Evolutionary conservation across 129 eudicot species (phyloP).

Genomic region (Escallonia rubra): DNA sequence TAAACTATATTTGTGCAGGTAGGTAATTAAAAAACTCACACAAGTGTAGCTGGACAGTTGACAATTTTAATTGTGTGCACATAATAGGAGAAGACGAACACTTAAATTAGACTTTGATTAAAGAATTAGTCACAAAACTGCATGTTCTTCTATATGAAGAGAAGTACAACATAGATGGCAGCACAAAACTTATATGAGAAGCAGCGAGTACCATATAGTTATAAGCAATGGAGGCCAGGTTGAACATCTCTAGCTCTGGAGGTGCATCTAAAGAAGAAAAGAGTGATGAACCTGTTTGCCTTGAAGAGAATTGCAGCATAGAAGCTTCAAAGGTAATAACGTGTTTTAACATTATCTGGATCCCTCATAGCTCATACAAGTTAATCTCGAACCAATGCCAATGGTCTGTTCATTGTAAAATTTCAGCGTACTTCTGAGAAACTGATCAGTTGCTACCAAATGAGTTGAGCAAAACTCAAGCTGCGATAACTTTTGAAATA

Average conservation of each 20-base stretch:
- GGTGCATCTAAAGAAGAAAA: constrained; percentile 15
- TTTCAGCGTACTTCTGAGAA: background rate
- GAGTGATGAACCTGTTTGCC: constrained; percentile 1
- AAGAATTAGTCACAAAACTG: background rate
- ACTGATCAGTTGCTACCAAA: background rate
- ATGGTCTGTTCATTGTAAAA: background rate
- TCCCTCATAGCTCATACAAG: background rate
- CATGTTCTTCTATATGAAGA: constrained; percentile 3
- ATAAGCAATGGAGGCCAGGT: constrained; percentile 16
- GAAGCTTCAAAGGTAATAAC: constrained; percentile 19
- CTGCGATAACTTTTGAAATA: too few species aligned
- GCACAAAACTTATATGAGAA: background rate
- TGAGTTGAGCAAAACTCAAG: background rate
- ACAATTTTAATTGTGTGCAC: constrained; percentile 19
- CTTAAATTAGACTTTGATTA: constrained; percentile 15
- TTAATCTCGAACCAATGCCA: background rate
- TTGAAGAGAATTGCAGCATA: constrained; percentile 9
- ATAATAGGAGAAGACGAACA: constrained; percentile 1
- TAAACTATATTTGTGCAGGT: constrained; percentile 9
- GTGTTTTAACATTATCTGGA: background rate
- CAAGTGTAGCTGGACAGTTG: constrained; percentile 29
- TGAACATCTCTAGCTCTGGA: constrained; percentile 1
- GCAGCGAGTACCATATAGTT: background rate
- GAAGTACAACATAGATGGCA: background rate
- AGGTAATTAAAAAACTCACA: background rate